Conservation (phyloP, 202 grass and related monocot species). For the Digitaria exilis region DNA sequence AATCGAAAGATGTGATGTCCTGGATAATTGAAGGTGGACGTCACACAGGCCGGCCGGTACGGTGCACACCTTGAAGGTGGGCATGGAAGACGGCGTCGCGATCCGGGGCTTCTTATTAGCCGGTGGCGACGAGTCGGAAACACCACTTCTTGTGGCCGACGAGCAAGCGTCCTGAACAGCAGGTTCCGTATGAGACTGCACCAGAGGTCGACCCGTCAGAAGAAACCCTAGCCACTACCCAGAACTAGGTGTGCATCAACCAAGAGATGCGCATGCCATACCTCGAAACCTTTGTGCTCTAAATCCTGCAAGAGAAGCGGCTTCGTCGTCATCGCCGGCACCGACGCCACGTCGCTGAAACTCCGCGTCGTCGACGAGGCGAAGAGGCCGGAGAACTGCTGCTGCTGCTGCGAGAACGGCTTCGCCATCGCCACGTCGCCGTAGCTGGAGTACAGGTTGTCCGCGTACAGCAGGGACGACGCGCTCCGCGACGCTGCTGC, state of each 20-base stretch:
- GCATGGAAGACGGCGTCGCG: slow-evolving; percentile 62
- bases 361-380: slow-evolving; percentile 8
- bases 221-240: slow-evolving; percentile 20
- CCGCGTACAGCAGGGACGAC: slow-evolving; percentile 8
- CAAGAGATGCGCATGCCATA: neutral
- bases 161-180: slow-evolving; percentile 57
- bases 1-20: neutral
- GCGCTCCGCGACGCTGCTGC: neutral
- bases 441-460: slow-evolving; percentile 17
- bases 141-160: slow-evolving; percentile 29
- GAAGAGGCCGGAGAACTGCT: slow-evolving; percentile 24
- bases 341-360: neutral
- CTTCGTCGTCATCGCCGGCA: neutral
- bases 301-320: slow-evolving; percentile 26
- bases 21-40: neutral
- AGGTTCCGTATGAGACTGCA: slow-evolving; percentile 35
- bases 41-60: too few species aligned
- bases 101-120: slow-evolving; percentile 68
- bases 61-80: slow-evolving; percentile 78
- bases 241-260: neutral
- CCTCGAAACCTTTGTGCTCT: slow-evolving; percentile 17
- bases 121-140: slow-evolving; percentile 24
- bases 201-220: neutral
- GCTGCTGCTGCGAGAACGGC: slow-evolving; percentile 15
- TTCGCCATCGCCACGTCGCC: neutral